Percentiles rank a stretch among this genome's conserved stretches.
Conservation (phyloP, 305 asterid genomes). For the Fraxinus ornus region DNA sequence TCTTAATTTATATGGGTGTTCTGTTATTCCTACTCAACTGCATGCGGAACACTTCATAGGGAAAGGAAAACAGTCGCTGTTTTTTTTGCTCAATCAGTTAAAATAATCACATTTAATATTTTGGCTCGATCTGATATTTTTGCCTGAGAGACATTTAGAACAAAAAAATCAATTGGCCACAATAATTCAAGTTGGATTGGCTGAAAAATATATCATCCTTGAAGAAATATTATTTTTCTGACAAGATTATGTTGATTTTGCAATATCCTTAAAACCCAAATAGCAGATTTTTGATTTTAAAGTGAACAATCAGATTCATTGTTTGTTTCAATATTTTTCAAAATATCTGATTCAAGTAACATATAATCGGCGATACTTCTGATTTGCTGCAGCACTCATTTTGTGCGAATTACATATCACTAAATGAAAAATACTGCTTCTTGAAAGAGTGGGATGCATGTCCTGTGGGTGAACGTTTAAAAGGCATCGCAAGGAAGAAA, state of each 20-base stretch:
- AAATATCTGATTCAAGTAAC: background rate
- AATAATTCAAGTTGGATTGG: background rate
- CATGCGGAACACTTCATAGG: background rate
- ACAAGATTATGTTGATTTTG: background rate
- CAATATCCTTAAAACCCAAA: background rate
- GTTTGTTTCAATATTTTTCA: conserved; percentile 3
- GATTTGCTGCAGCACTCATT: conserved; percentile 1
- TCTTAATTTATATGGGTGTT: background rate
- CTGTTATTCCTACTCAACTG: conserved; percentile 5
- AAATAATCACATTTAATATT: conserved; percentile 2
- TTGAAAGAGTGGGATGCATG: background rate
- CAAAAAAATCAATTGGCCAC: background rate
- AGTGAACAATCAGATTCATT: background rate
- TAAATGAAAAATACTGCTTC: background rate
- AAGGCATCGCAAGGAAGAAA: background rate
- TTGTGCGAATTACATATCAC: background rate
- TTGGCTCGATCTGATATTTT: conserved; percentile 1
- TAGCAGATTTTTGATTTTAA: background rate
- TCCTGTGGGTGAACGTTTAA: background rate
- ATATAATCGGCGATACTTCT: background rate
- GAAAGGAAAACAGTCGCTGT: background rate
- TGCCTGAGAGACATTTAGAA: background rate
- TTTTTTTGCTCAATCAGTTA: background rate
- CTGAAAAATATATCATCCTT: background rate
- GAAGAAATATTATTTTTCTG: background rate